phyloP scores from a whole-genome alignment of 2,329 filamentous ascomycete genomes.

The Pseudogymnoascus sp. region DNA sequence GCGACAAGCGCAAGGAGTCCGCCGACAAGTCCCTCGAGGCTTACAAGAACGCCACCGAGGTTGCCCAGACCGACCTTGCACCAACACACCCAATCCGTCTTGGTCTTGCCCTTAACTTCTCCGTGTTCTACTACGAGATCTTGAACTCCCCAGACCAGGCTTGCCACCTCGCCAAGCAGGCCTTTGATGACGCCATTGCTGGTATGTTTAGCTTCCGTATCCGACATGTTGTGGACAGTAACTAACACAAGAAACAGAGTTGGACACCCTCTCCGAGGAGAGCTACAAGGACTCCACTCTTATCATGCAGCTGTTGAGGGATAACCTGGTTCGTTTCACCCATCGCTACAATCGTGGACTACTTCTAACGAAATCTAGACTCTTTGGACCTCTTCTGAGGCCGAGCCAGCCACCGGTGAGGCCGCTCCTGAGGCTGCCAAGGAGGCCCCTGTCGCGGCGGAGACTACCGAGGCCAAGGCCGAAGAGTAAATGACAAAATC shows the following conservation, averaged over 20 bases:
- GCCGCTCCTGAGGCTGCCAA: constrained; percentile 42
- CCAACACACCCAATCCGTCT: constrained; percentile 97
- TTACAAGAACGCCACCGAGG: constrained; percentile 98
- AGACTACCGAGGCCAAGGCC: constrained; percentile 31
- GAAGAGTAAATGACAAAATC: constrained; percentile 24
- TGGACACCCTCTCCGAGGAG: constrained; percentile 95
- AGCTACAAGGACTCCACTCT: constrained; percentile 98
- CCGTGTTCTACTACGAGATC: constrained; percentile 99
- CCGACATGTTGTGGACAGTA: not conserved
- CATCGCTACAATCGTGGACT: not conserved
- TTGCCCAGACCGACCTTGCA: constrained; percentile 94
- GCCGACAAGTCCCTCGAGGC: constrained; percentile 85
- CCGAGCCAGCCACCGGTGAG: constrained; percentile 63
- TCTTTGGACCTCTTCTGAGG: constrained; percentile 98
- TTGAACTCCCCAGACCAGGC: constrained; percentile 95
- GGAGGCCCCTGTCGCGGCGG: constrained; percentile 49
- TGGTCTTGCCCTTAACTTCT: constrained; percentile 97
- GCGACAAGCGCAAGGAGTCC: constrained; percentile 84
- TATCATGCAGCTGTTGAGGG: constrained; percentile 97
- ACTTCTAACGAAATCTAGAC: constrained; percentile 52
- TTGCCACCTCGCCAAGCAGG: constrained; percentile 98
- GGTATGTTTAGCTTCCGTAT: constrained; percentile 30
- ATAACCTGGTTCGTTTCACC: constrained; percentile 58
- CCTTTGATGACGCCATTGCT: constrained; percentile 96
- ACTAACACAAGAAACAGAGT: constrained; percentile 42